These are phyloP conservation scores for Colletotrichum sp. DNA, from an alignment of 2,329 filamentous ascomycete genomes.

Conservation along the genomic window DNA sequence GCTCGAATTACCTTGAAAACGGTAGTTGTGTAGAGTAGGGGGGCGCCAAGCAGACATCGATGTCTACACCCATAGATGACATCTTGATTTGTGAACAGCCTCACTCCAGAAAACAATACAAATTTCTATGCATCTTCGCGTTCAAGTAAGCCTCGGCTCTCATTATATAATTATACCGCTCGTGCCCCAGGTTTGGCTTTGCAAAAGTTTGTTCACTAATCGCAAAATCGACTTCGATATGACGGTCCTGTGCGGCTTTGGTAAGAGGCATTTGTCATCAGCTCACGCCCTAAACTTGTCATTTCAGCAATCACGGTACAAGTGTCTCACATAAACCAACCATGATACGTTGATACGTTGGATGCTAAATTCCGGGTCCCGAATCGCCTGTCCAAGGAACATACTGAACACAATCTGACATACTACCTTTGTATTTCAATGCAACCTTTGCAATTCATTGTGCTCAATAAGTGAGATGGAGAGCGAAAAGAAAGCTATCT, in stretches of 20 bases:
- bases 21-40: neutral
- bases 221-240: neutral
- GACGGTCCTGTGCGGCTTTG: neutral
- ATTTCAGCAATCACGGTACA: neutral
- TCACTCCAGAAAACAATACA: neutral
- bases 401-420: neutral
- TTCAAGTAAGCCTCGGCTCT: neutral
- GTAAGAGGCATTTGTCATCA: neutral
- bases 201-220: neutral
- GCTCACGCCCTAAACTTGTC: neutral
- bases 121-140: neutral
- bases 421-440: neutral
- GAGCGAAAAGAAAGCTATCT: neutral
- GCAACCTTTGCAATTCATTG: neutral
- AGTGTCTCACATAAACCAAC: neutral
- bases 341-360: neutral
- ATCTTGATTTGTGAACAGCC: neutral
- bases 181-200: neutral
- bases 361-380: neutral
- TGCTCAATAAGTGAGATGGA: neutral
- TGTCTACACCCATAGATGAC: neutral
- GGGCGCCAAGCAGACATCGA: neutral
- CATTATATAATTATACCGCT: neutral
- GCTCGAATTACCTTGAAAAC: neutral
- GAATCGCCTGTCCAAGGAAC: neutral